Base-by-base conservation (phyloP, 2,329 filamentous ascomycete genomes). In the Penicillium capsulatum region DNA sequence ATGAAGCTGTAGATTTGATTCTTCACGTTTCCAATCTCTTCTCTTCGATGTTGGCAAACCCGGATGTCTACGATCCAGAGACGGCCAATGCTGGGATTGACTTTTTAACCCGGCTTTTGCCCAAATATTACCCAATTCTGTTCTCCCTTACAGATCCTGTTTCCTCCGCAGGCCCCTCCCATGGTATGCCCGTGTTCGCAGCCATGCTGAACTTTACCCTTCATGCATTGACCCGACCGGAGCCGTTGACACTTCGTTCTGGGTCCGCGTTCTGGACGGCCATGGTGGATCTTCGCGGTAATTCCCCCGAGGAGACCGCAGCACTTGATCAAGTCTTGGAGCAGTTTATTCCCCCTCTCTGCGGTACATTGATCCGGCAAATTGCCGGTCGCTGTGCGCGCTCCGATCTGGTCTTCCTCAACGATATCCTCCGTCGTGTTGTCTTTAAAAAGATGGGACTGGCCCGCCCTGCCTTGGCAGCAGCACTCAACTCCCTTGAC, bases 181-280 rank as follows among this genome's bases (percentile, higher is more conserved):
- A 59, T 14, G 46, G 51, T 10, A 57, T 55, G 4, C 55, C 60
- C 1, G 53, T 63, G 3, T 53, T 66, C 10, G 55, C 53, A 10
- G 57, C 63, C 2, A 57, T 69, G 7, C 44, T 71, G 9, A 61
- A 67, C 16, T 67, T 70, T 42, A 66, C 63, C 3, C 58, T 70
- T n/a, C 46, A 62, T 14, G 58, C 65, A 11, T 53, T 71, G 26
- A 62, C 62, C 30, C 59, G 67, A 7, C 58, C 64, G 0, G 69
- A 72, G 26, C 66, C 68, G 7, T 58, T 72, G 10, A 67, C 69
- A n/a, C 65, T 71, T n/a, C 68, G 68, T 13, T 67, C 68, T 17
- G 64, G 67, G 3, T 64, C 68, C 22, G 54, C 60, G 22, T 72
- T 71, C 47, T 71, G 69, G 63, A 53, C 65, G n/a, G 55, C 58